A percentile compares a stretch with the other conserved stretches of the same genome.
These are phyloP conservation scores for Annulohypoxylon nitens DNA, from an alignment of 495 filamentous ascomycete genomes.

Conservation along the genomic window DNA sequence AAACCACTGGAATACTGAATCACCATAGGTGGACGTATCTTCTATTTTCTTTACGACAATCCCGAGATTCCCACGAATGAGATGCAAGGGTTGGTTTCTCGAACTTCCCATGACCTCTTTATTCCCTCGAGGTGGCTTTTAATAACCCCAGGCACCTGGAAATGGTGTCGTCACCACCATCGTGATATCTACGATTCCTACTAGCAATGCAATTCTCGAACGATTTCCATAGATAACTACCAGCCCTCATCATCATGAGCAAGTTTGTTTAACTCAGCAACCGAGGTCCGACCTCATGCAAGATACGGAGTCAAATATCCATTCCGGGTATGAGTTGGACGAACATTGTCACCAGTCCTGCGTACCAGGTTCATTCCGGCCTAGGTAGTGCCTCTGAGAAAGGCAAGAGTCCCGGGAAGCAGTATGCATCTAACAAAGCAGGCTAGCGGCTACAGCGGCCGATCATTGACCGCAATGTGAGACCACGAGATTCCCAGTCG, in stretches of 20 bases:
- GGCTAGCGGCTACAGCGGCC: slow-evolving; percentile 25
- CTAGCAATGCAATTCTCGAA: neutral
- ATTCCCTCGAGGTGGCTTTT: neutral
- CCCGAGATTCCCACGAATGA: neutral
- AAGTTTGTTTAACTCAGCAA: slow-evolving; percentile 23
- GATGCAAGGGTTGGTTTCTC: neutral
- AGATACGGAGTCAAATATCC: neutral
- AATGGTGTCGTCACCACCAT: neutral
- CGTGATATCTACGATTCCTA: neutral
- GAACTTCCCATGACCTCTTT: neutral
- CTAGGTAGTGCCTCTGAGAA: neutral
- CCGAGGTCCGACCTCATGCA: slow-evolving; percentile 2
- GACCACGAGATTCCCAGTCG: slow-evolving; percentile 32
- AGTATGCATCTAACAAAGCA: slow-evolving; percentile 9
- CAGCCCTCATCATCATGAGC: neutral
- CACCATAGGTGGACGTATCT: neutral
- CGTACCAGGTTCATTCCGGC: neutral
- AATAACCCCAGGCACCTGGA: neutral
- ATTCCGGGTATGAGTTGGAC: slow-evolving; percentile 2
- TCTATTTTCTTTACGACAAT: neutral
- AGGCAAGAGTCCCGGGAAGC: neutral
- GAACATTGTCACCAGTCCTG: slow-evolving; percentile 5
- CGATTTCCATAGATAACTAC: neutral
- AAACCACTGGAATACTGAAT: neutral
- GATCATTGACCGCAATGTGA: slow-evolving; percentile 7